Base-by-base conservation (phyloP, 495 filamentous ascomycete species). In the Oidiodendron maius region DNA sequence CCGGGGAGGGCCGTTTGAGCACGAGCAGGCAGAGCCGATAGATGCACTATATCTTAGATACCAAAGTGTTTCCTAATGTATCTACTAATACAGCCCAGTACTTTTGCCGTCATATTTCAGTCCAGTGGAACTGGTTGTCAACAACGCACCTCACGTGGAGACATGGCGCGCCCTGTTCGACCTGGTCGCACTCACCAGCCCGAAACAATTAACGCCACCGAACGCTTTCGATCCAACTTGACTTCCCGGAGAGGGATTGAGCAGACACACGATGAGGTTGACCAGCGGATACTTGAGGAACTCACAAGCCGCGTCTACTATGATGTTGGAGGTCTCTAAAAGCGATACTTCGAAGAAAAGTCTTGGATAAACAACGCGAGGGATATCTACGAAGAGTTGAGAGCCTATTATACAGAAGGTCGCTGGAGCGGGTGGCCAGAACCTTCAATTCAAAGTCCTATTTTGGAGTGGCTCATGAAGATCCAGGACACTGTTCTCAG, bases 221-320 rank as follows among this genome's bases (percentile, higher is more conserved):
- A 60, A 39, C 55, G 48, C 53, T 38, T 52, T 59, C 44, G 49
- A 53, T 62, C 59, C 50, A 61, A 41, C 46, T 61, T 56, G 25
- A 44, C 55, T 42, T 60, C 50, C 47, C 58, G 61, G 46, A 55
- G 50, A 40, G 58, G 50, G 22, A 54, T 50, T 39, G 56, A 63
- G 40, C 52, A 61, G 52, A 55, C 59, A 54, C 59, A 63, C 59
- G 41, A 61, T 44, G 51, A 63, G 37, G 44, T 61, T 39, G 51
- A 63, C 37, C 37, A 52, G 49, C 55, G 60, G 39, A 59, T 63
- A 35, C 51, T 61, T 39, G 41, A 63, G 52, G 55, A 60, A 60
- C 38, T 62, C 47, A 60, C 53, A 45, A 54, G 59, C 32, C 46
- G 52, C 40, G 52, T 56, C 48, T 55, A 57, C 54, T 30, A 57